These are phyloP conservation scores for Termitomyces titanicus DNA, from an alignment of 768 basidiomycete species.

Conservation along the genomic window DNA sequence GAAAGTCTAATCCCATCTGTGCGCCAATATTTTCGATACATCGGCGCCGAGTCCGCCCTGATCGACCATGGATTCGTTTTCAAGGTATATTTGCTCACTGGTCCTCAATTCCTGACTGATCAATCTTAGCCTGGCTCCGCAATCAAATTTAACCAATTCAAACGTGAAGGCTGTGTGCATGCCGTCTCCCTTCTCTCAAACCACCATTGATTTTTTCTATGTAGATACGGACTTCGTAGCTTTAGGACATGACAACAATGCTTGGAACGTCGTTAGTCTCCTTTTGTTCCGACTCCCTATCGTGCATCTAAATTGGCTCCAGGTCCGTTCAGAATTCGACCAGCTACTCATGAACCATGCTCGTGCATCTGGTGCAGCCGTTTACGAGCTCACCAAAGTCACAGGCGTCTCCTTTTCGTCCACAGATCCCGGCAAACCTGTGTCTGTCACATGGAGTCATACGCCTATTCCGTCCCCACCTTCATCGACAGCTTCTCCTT, in stretches of 20 bases:
- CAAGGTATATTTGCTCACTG: constrained; percentile 35
- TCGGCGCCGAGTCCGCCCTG: constrained; percentile 53
- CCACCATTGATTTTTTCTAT: not conserved
- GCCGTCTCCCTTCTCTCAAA: not conserved
- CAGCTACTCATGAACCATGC: constrained; percentile 55
- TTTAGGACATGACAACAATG: constrained; percentile 47
- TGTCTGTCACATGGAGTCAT: constrained; percentile 53
- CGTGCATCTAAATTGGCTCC: not conserved
- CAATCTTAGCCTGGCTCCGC: constrained; percentile 51
- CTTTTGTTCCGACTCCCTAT: not conserved
- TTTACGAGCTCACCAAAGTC: constrained; percentile 55
- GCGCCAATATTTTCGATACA: constrained; percentile 56
- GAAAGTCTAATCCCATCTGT: constrained; percentile 61
- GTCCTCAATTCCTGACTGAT: not conserved
- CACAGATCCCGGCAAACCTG: constrained; percentile 36
- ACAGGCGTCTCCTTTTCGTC: constrained; percentile 42
- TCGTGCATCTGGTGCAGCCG: constrained; percentile 43
- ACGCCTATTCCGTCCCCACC: constrained; percentile 35
- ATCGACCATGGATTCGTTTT: constrained; percentile 43
- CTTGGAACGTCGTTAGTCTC: constrained; percentile 58
- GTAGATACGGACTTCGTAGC: constrained; percentile 60
- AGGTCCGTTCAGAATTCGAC: constrained; percentile 63
- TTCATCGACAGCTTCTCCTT: constrained; percentile 40
- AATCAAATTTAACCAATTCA: constrained; percentile 61
- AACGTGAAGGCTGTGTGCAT: constrained; percentile 59